These are phyloP conservation scores for Smittium culicis DNA, from an alignment of 371 early-diverging fungal species.

Conservation along the genomic window DNA sequence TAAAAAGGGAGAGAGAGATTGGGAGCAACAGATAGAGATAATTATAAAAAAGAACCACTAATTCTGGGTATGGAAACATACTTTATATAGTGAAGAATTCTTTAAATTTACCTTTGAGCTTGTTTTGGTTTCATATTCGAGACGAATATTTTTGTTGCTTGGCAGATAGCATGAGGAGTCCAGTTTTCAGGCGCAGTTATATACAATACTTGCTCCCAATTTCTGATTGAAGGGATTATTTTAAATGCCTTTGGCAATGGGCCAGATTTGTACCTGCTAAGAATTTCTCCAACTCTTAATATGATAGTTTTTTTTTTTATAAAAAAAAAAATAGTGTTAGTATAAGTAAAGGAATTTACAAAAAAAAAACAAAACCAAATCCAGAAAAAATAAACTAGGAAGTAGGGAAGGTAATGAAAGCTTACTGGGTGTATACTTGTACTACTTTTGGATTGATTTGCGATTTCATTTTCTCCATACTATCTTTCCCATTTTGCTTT, in stretches of 20 bases:
- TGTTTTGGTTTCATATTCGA: constrained; percentile 83
- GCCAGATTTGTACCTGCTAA: constrained; percentile 89
- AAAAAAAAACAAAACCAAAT: no score
- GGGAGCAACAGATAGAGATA: no score
- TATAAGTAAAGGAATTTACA: no score
- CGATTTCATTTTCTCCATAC: constrained; percentile 15
- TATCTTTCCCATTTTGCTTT: not conserved
- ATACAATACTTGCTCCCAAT: constrained; percentile 94
- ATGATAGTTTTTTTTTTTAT: constrained; percentile 21
- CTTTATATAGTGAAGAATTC: no score
- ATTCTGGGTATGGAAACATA: no score
- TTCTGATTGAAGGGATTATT: constrained; percentile 82
- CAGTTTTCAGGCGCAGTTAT: constrained; percentile 81
- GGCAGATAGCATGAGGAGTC: constrained; percentile 91
- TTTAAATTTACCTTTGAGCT: constrained; percentile 61
- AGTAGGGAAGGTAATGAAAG: not conserved
- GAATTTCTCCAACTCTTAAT: constrained; percentile 62
- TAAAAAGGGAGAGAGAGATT: no score
- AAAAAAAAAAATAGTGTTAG: no score
- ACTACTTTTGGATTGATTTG: constrained; percentile 75
- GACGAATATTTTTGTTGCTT: constrained; percentile 90
- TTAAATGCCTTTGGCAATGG: constrained; percentile 97
- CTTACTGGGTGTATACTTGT: constrained; percentile 80
- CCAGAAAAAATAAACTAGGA: no score
- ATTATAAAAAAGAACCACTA: no score